phyloP scores from a whole-genome alignment of 495 filamentous ascomycete genomes.

The Endocarpon pusillum region DNA sequence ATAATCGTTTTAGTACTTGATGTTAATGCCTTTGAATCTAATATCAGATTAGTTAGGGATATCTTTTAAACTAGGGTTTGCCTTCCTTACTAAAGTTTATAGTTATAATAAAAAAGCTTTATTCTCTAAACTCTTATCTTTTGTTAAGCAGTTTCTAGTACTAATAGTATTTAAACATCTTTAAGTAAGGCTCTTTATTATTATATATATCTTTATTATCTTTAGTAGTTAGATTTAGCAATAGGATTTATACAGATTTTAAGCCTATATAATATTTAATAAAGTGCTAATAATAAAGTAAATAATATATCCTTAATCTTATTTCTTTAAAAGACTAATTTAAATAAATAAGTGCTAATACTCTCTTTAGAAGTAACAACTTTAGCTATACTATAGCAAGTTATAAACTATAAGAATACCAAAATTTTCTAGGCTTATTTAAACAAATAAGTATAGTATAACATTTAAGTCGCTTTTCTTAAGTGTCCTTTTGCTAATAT shows the following conservation, averaged over 20 bases:
- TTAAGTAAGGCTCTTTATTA: no score
- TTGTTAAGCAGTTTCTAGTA: constrained; percentile 4
- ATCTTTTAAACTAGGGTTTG: constrained; percentile 4
- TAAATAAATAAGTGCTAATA: no score
- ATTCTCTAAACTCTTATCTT: constrained; percentile 7
- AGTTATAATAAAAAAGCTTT: constrained; percentile 2
- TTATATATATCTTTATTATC: constrained; percentile 7
- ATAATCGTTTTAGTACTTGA: constrained; percentile 5
- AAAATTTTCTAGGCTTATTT: no score
- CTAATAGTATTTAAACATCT: no score
- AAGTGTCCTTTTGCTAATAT: no score
- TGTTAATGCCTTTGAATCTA: constrained; percentile 3
- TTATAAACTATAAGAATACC: no score
- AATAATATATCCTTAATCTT: background rate
- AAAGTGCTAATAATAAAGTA: background rate
- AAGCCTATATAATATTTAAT: background rate
- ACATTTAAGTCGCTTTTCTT: no score
- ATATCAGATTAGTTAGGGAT: constrained; percentile 4
- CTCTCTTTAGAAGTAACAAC: no score
- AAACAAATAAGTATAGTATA: no score
- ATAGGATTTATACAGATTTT: constrained; percentile 2
- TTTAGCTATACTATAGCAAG: no score
- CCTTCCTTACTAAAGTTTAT: constrained; percentile 2
- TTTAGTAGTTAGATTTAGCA: constrained; percentile 3
- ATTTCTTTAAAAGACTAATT: no score